These are phyloP conservation scores for Pterula multifida DNA, from an alignment of 1,284 basidiomycete species.

Conservation along the genomic window DNA sequence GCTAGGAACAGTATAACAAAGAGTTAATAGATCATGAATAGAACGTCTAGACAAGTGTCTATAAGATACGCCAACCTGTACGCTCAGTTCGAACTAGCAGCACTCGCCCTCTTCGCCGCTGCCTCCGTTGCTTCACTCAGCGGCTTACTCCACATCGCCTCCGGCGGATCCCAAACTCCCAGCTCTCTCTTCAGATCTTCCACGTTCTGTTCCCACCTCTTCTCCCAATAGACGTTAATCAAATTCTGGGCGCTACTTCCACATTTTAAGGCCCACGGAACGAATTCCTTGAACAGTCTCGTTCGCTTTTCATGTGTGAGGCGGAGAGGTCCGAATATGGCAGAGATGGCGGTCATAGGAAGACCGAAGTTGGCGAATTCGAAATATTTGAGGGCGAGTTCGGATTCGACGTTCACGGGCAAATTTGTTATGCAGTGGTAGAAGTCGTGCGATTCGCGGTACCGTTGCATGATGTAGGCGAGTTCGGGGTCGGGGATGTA, in stretches of 20 bases:
- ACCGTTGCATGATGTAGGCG: constrained; percentile 96
- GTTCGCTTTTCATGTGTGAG: constrained; percentile 43
- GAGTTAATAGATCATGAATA: too few species aligned
- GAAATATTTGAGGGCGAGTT: constrained; percentile 94
- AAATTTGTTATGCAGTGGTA: constrained; percentile 86
- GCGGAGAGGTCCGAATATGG: constrained; percentile 61
- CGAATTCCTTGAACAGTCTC: constrained; percentile 64
- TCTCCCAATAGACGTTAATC: constrained; percentile 93
- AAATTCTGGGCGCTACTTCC: constrained; percentile 67
- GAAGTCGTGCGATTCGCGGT: constrained; percentile 95
- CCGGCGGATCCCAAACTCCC: constrained; percentile 72
- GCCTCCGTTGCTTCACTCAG: constrained; percentile 41
- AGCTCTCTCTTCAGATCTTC: constrained; percentile 73
- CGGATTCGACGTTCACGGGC: constrained; percentile 84
- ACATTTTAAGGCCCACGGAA: constrained; percentile 83
- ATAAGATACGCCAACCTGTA: too few species aligned
- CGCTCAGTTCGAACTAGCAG: not conserved
- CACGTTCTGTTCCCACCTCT: constrained; percentile 80
- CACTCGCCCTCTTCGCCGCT: constrained; percentile 15
- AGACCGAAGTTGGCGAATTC: constrained; percentile 90
- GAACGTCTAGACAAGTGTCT: too few species aligned
- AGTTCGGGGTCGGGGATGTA: constrained; percentile 91
- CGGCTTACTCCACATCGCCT: constrained; percentile 50
- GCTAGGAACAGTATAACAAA: too few species aligned
- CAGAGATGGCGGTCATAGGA: constrained; percentile 80